Percentiles rank a stretch among this genome's conserved stretches.
These are phyloP conservation scores for Fusarium tricinctum DNA, from an alignment of 2,329 filamentous ascomycete species.

Conservation along the genomic window DNA sequence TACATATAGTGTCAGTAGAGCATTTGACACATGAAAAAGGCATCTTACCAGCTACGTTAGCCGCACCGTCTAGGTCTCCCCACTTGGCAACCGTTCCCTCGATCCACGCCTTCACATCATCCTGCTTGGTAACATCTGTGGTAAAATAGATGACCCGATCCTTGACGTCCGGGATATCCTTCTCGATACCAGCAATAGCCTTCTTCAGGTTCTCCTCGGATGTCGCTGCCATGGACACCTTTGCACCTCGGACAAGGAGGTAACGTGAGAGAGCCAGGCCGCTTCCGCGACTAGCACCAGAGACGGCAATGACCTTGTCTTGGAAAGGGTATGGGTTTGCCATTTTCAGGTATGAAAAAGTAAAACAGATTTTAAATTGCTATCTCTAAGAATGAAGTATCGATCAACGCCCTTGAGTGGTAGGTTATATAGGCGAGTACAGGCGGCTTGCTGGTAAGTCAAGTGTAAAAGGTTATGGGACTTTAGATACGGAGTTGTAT, in stretches of 20 bases:
- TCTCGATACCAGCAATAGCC: constrained; percentile 43
- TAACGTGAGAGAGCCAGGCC: constrained; percentile 66
- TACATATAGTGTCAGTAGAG: background rate
- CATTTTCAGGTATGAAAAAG: constrained; percentile 26
- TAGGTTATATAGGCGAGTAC: constrained; percentile 25
- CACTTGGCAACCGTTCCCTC: constrained; percentile 51
- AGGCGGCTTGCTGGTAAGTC: background rate
- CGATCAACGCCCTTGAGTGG: background rate
- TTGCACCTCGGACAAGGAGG: constrained; percentile 60
- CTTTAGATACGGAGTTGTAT: background rate
- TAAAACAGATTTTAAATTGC: background rate
- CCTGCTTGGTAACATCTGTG: constrained; percentile 52
- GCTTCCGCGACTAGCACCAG: constrained; percentile 70
- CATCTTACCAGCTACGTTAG: constrained; percentile 55
- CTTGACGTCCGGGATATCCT: constrained; percentile 42
- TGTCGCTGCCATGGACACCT: constrained; percentile 51
- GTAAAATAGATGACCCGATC: constrained; percentile 44
- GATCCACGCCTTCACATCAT: constrained; percentile 55
- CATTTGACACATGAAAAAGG: rapidly evolving
- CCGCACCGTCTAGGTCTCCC: constrained; percentile 54
- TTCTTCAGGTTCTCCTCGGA: constrained; percentile 49
- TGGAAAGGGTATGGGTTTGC: constrained; percentile 46
- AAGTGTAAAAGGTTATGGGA: background rate
- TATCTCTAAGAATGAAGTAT: background rate
- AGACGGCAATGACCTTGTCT: constrained; percentile 73